phyloP scores from a whole-genome alignment of 768 basidiomycete species.

The Sarcomyxa edulis region DNA sequence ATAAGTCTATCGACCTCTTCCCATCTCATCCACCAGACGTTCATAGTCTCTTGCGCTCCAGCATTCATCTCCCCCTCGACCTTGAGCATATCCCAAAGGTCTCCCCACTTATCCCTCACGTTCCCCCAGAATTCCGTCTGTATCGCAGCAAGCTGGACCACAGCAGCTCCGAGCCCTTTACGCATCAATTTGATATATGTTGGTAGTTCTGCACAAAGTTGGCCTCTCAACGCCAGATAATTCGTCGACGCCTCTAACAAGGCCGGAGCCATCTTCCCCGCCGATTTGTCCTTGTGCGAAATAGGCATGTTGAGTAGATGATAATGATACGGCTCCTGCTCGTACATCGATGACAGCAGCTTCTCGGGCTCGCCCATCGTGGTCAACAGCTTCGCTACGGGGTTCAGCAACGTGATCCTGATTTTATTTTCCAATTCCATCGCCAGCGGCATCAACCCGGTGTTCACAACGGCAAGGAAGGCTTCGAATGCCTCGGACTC shows the following conservation, averaged over 20 bases:
- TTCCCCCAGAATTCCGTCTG: conserved; percentile 59
- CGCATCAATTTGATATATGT: conserved; percentile 53
- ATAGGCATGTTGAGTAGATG: conserved; percentile 64
- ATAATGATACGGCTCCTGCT: conserved; percentile 68
- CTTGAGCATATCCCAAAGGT: conserved; percentile 81
- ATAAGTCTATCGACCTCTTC: conserved; percentile 54
- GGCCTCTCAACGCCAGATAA: conserved; percentile 71
- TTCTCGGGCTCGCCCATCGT: conserved; percentile 60
- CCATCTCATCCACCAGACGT: conserved; percentile 70
- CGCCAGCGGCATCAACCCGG: conserved; percentile 47
- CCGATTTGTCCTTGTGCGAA: conserved; percentile 21
- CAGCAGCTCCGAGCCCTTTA: conserved; percentile 48
- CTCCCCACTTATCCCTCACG: conserved; percentile 62
- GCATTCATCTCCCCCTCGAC: conserved; percentile 68
- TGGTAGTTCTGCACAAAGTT: conserved; percentile 70
- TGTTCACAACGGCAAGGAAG: conserved; percentile 54
- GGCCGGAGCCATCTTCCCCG: conserved; percentile 61
- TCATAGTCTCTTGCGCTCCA: conserved; percentile 61
- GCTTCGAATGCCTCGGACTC: conserved; percentile 62
- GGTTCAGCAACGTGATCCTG: conserved; percentile 47
- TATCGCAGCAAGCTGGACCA: conserved; percentile 46
- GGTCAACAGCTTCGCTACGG: conserved; percentile 51
- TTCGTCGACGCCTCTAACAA: conserved; percentile 71
- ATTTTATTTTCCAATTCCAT: conserved; percentile 49
- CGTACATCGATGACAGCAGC: conserved; percentile 66